These are phyloP conservation scores for Urochloa ruziziensis DNA, from an alignment of 176 grass and related monocot species.

Conservation along the genomic window DNA sequence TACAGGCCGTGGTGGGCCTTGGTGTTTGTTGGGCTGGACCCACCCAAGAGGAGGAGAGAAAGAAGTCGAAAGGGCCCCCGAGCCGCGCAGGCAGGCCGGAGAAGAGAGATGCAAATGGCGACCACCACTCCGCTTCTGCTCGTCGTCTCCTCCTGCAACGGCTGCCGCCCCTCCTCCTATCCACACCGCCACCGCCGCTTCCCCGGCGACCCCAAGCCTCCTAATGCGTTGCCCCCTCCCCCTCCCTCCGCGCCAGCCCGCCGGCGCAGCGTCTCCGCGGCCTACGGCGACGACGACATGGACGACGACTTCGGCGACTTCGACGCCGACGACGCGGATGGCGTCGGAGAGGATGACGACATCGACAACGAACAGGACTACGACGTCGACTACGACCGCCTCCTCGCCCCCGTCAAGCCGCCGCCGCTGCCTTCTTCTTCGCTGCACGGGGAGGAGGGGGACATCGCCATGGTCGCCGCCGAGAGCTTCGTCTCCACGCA, in stretches of 20 bases:
- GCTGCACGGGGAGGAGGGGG: constrained; percentile 29
- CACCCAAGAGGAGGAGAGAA: too few relatives aligned
- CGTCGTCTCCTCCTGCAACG: background rate
- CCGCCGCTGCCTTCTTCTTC: background rate
- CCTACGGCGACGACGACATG: constrained; percentile 58
- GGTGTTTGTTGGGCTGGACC: too few relatives aligned
- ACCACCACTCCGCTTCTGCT: constrained; percentile 1
- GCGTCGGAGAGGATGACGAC: constrained; percentile 68
- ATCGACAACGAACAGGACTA: constrained; percentile 93
- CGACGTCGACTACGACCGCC: constrained; percentile 93
- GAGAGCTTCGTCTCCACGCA: constrained; percentile 78
- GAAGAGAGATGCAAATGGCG: too few relatives aligned
- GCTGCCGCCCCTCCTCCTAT: constrained; percentile 11
- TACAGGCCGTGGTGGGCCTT: too few relatives aligned
- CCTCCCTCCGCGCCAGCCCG: background rate
- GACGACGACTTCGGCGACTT: constrained; percentile 77
- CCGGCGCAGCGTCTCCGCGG: constrained; percentile 26
- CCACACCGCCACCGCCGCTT: background rate
- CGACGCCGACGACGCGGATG: constrained; percentile 59
- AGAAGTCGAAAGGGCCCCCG: too few relatives aligned
- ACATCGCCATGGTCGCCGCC: constrained; percentile 64
- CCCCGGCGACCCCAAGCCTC: background rate
- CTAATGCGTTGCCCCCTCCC: background rate
- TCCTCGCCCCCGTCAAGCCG: constrained; percentile 40
- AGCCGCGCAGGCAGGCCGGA: too few relatives aligned